Evolutionary conservation across 768 basidiomycete genomes (phyloP).

Genomic region (Ramaria sp.): DNA sequence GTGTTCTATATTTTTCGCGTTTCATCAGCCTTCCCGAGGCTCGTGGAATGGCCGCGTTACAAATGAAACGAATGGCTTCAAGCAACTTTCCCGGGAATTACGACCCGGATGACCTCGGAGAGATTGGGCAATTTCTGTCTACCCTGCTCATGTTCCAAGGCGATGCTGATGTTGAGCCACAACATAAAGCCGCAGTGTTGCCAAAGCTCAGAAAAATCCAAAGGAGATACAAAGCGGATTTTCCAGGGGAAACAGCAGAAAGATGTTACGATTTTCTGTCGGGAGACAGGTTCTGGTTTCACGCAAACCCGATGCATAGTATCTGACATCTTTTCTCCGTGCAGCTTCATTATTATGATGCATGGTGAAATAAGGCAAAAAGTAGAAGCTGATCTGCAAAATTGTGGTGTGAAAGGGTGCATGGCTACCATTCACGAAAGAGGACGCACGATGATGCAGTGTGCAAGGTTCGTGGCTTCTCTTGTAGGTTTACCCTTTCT

Average conservation of each 20-base stretch:
- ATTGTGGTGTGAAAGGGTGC: not conserved
- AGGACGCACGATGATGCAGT: not conserved
- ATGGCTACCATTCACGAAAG: not conserved
- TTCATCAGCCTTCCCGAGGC: not conserved
- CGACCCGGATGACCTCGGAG: not conserved
- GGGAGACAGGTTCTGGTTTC: not conserved
- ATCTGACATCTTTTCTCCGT: not conserved
- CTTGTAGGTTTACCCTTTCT: not conserved
- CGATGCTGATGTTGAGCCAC: not conserved
- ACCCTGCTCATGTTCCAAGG: not conserved
- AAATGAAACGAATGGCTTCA: not conserved
- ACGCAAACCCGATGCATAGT: not conserved
- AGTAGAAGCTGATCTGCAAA: not conserved
- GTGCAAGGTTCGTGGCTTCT: not conserved
- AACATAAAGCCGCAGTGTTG: not conserved
- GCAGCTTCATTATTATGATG: not conserved
- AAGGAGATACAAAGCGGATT: not conserved
- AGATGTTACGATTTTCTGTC: not conserved
- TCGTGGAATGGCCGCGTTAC: not conserved
- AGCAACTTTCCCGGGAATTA: not conserved
- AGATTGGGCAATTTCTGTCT: not conserved
- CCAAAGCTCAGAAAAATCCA: not conserved
- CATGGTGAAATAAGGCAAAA: not conserved
- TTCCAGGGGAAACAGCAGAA: not conserved
- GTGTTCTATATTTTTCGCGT: not conserved